Base-by-base conservation (phyloP, 805 yeast genomes). In the Blastobotrys americana region DNA sequence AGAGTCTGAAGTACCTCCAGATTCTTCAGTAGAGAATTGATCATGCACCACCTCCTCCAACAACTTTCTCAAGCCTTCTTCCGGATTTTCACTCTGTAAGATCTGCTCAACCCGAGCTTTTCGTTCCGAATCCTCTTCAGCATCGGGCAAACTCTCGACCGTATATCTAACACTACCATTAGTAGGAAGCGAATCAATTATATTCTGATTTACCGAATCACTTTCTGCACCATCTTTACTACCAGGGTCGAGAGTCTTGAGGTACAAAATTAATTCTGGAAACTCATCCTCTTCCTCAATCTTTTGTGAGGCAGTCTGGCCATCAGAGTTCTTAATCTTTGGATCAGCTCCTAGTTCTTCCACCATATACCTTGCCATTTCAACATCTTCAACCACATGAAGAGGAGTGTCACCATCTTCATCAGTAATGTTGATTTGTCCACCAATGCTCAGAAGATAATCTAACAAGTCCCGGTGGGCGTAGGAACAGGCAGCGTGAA, bases 401-500 rank as follows among this genome's bases (percentile, higher is more conserved):
- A 93, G 69, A 0, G 99, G 97, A 0, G 97, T 83, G 56, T 93
- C 99, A 1, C 97, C 97, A 52, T 94, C 98, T 18, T 66, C 66
- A 55, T 93, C 99, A 47, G 72, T 78, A 25, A 89, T 68, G 60
- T 93, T 88, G 19, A 88, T 74, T 58, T 93, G 81, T 4, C 96
- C 97, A 5, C 84, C 84, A 16, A 65, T 54, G 16, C 65, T 60
- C 3, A 84, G 61, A 38, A 87, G 68, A 50, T 73, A 75, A 45
- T 66, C 61, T 33, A 93, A 67, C 34, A 93, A 67, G 6, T 82
- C 88, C 2, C 66, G 55, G 59, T 90, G 89, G 5, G 90, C 90
- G 63, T 93, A 93, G 1, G 97, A 83, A 2, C 94, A 95, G 1
- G 98, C 97, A 0, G 99, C 99, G 62, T 93, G 99, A 9, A 93